Evolutionary conservation across 2,329 filamentous ascomycete genomes (phyloP), one percentile per base, ranked within the genome.

Genomic region (Pseudopithomyces maydicus): DNA sequence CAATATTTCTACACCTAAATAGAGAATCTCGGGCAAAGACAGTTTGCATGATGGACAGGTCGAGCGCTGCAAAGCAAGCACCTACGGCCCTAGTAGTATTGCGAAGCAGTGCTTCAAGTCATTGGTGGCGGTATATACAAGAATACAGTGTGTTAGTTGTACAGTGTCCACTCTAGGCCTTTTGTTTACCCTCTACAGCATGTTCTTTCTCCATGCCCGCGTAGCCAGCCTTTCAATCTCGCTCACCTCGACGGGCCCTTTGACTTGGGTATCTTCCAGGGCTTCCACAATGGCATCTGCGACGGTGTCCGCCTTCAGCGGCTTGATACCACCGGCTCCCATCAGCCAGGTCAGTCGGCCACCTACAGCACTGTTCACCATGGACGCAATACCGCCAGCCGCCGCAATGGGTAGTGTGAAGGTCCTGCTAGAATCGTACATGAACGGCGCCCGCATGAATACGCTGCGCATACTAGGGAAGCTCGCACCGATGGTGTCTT

Each of bases 221-320:
- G 84, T 88, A 11, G 91, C 92, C 66, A 98, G 77, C 63, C 87
- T 84, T 74, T 97, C 91, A 63, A 99, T 94, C 74, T 91, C 84
- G 51, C 86, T 82, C 3, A 90, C 86, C 71, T 94, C 92, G 1
- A 98, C 84, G 0, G 88, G 87, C 0, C 95, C 95, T 56, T 84
- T 87, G 0, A 91, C 84, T 0, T 79, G 78, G 39, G 90, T 87
- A 66, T 97, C 90, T 48, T 85, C 85, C 58, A 98, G 81, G 19
- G 91, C 92, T 78, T 98, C 92, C 1, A 98, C 89, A 1, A 96
- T 88, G 0, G 94, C 93, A 74, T 96, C 90, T 1, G 91, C 93
- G 2, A 98, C 94, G 6, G 88, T 76, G 73, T 97, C 93, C 1
- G 89, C 94, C 79, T 92, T 91, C 45, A 97, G 76, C 3, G 95